Evolutionary conservation across 2,329 filamentous ascomycete species (phyloP).

Genomic region (Cladosporium halotolerans): DNA sequence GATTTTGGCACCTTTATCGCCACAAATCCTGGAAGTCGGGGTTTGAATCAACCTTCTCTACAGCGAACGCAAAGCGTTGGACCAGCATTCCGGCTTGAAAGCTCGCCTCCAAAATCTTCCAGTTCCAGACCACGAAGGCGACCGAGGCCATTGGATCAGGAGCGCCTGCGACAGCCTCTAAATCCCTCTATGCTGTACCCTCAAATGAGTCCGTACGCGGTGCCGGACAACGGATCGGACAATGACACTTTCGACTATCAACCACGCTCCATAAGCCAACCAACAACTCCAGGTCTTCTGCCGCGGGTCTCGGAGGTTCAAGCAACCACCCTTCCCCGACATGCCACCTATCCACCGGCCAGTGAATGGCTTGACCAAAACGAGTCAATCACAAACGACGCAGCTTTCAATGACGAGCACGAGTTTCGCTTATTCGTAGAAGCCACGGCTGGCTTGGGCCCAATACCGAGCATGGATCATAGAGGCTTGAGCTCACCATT

Average conservation of each 20-base stretch:
- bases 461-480: slow-evolving; percentile 10
- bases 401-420: slow-evolving; percentile 24
- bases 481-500: background rate
- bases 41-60: background rate
- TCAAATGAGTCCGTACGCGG: slow-evolving; percentile 20
- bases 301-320: slow-evolving; percentile 9
- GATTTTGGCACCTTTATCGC: slow-evolving; percentile 7
- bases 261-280: slow-evolving; percentile 23
- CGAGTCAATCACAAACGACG: slow-evolving; percentile 15
- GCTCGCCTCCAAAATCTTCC: background rate
- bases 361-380: slow-evolving; percentile 11
- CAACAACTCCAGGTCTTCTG: slow-evolving; percentile 18
- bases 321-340: slow-evolving; percentile 12
- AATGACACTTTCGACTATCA: slow-evolving; percentile 9
- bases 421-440: slow-evolving; percentile 29
- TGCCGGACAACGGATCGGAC: background rate
- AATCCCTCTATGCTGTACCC: slow-evolving; percentile 19
- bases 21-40: background rate
- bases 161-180: slow-evolving; percentile 8
- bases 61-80: slow-evolving; percentile 7
- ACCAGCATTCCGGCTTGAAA: background rate
- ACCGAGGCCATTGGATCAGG: slow-evolving; percentile 5
- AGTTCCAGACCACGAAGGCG: slow-evolving; percentile 8
- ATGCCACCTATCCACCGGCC: background rate
- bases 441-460: slow-evolving; percentile 28